Evolutionary conservation across 495 filamentous ascomycete species (phyloP).

Genomic region (Penicilliopsis zonata): DNA sequence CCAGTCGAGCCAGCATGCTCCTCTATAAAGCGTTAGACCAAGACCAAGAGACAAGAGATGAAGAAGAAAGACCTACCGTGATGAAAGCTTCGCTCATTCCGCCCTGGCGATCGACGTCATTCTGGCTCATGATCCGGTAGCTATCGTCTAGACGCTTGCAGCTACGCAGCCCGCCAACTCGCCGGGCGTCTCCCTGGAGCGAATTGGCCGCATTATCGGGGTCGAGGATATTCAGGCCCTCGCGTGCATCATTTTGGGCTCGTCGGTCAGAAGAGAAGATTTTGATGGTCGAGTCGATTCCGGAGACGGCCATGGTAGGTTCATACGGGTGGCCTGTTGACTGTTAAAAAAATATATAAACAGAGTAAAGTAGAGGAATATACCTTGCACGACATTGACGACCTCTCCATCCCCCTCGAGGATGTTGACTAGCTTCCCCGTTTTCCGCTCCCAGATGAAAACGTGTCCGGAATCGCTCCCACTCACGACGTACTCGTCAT

Average conservation of each 20-base stretch:
- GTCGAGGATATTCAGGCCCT: slow-evolving; percentile 42
- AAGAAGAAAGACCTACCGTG: slow-evolving; percentile 38
- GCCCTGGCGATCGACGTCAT: slow-evolving; percentile 49
- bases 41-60: slow-evolving; percentile 3
- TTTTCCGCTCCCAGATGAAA: slow-evolving; percentile 62
- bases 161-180: slow-evolving; percentile 36
- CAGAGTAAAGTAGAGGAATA: neutral
- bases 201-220: slow-evolving; percentile 26
- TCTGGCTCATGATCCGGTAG: slow-evolving; percentile 53
- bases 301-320: slow-evolving; percentile 55
- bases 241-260: slow-evolving; percentile 44
- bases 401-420: slow-evolving; percentile 61
- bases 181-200: slow-evolving; percentile 8
- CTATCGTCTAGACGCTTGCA: slow-evolving; percentile 46
- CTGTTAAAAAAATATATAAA: slow-evolving; percentile 1
- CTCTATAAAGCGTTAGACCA: slow-evolving; percentile 27
- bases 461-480: slow-evolving; percentile 59
- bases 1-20: slow-evolving; percentile 47
- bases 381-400: slow-evolving; percentile 61
- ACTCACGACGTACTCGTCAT: slow-evolving; percentile 66
- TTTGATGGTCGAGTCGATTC: slow-evolving; percentile 67
- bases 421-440: slow-evolving; percentile 51
- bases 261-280: slow-evolving; percentile 56
- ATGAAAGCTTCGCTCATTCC: slow-evolving; percentile 51
- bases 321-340: slow-evolving; percentile 56